These are phyloP conservation scores for Leptographium procerum DNA, from an alignment of 2,329 filamentous ascomycete genomes.

Conservation along the genomic window DNA sequence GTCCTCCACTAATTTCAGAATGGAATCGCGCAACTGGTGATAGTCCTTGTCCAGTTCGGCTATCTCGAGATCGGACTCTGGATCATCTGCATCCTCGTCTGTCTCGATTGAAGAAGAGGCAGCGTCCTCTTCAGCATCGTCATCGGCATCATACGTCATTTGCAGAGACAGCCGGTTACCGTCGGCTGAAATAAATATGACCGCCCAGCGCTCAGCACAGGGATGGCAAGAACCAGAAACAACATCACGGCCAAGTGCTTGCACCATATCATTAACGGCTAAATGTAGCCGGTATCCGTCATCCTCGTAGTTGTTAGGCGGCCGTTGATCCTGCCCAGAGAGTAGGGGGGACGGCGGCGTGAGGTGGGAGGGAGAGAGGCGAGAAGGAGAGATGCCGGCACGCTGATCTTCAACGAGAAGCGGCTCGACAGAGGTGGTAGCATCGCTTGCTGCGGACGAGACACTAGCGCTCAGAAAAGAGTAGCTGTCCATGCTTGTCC, in stretches of 20 bases:
- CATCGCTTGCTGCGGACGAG: slow-evolving; percentile 61
- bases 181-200: slow-evolving; percentile 66
- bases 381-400: slow-evolving; percentile 33
- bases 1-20: slow-evolving; percentile 70
- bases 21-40: slow-evolving; percentile 68
- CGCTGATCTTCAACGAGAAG: slow-evolving; percentile 46
- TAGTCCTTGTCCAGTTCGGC: slow-evolving; percentile 67
- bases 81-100: slow-evolving; percentile 44
- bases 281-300: slow-evolving; percentile 54
- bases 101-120: slow-evolving; percentile 48
- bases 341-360: slow-evolving; percentile 32
- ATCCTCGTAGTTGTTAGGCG: slow-evolving; percentile 45
- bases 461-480: slow-evolving; percentile 63
- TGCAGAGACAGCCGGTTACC: slow-evolving; percentile 58
- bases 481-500: slow-evolving; percentile 51
- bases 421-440: slow-evolving; percentile 53
- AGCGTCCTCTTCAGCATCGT: slow-evolving; percentile 52
- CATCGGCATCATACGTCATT: slow-evolving; percentile 61
- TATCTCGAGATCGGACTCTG: slow-evolving; percentile 48
- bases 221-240: slow-evolving; percentile 62
- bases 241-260: slow-evolving; percentile 51
- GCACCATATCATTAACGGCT: slow-evolving; percentile 60
- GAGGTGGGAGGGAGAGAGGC: slow-evolving; percentile 42
- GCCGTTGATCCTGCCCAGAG: slow-evolving; percentile 27
- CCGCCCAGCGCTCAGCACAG: slow-evolving; percentile 72